Base-by-base conservation (phyloP, 352 stramenopile species). In the Phytopythium vexans region DNA sequence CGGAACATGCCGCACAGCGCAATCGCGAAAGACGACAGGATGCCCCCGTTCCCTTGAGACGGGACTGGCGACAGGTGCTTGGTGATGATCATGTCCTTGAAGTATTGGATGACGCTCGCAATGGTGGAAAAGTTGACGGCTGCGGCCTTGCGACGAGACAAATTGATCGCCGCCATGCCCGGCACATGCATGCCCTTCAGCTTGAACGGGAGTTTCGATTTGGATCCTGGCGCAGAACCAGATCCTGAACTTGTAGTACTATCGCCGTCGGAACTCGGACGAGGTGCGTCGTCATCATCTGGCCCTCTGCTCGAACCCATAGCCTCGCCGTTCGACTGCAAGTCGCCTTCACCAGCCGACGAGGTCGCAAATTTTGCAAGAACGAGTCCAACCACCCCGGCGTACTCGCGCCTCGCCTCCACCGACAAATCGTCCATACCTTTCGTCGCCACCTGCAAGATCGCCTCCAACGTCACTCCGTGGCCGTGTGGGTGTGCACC, bases 1-100 rank as follows among this genome's bases (percentile, higher is more conserved):
- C 88, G 77, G 51, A 90, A 92, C 73, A 95, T 86, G 36, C 74
- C 87, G 64, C 68, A 82, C 12, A 93, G 48, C 48, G 83, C 74
- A 31, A 95, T 74, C 0, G 83, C 79, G 40, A 84, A 89, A 3
- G 84, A 78, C 3, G 82, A 73, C 9, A 94, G 64, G 42, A 89
- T 81, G 0, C 80, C 83, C 21, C 85, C 85, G 47, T 90, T 68
- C 46, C 62, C 73, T n/a, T 77, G 70, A 9, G 68, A 70, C 31
- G 72, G 72, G 41, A 73, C 80, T 31, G 47, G 72, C 0, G 70
- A 74, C 6, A 91, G 45, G 50, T 86, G 89, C 53, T 86, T 85
- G 56, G 60, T 75, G 27, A 61, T 63, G 15, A 95, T 46, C 39
- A 82, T 68, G 12, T 95, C 86, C 43, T 92, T 92, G 16, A 94